Base-by-base conservation (phyloP, 208 protist species). In the Trypanosoma caninum region DNA sequence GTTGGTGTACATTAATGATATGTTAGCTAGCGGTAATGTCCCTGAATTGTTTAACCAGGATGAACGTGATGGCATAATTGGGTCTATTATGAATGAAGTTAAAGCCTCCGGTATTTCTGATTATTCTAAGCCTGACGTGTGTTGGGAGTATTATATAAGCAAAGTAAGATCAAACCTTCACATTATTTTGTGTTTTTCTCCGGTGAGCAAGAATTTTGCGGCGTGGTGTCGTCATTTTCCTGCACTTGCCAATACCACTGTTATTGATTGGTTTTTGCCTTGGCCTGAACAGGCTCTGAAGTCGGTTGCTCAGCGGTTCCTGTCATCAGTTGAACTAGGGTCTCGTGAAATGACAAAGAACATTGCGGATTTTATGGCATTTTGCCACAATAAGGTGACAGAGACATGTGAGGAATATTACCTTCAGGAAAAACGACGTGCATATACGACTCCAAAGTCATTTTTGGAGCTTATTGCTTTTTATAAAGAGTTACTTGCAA, bases 401-500 rank as follows among this genome's bases (percentile, higher is more conserved):
- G 87, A 98, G 55, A 84, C 85, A 45, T 93, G 86, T 64, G 80
- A 95, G 48, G 82, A 92, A 41, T 99, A 98, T 85, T 91, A 93
- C 53, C 57, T 82, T 27, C 73, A 94, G 47, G 97, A 99, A 71
- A 96, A 97, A 69, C 85, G 98, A 45, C 93, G 97, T 69, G 97
- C 97, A 51, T 99, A 99, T 79, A 99, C 97, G n/a, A 99, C 98
- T 30, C 98, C 98, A 45, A 99, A 99, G 81, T 97, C 87, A 3
- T 99, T 99, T 84, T 80, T 99, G 20, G 98, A 99, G 82, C 87
- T 99, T 6, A 99, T 99, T 72, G 87, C 88, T 30, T 94, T 99
- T 50, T 99, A 99, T 85, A 98, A 98, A 74, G 74, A 82, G 27
- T 80, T 99, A 56, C 82, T 99, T 41, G 61, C 70, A 7, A 89